These are phyloP conservation scores for Aureobasidium sp. DNA, from an alignment of 2,329 filamentous ascomycete species.

Conservation along the genomic window DNA sequence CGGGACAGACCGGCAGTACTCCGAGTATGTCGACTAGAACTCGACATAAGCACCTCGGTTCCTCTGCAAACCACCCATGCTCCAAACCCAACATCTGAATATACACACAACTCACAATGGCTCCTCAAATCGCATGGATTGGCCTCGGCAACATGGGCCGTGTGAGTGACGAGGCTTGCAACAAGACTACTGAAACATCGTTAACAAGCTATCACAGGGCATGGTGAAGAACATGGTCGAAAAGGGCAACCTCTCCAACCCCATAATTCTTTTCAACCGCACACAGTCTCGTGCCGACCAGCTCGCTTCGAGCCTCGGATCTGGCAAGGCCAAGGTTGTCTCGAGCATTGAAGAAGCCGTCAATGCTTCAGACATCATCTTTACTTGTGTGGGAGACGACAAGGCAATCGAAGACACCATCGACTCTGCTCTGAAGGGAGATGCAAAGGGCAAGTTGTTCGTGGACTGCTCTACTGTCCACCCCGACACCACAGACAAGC, in stretches of 20 bases:
- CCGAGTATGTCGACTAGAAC: background rate
- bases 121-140: conserved; percentile 62
- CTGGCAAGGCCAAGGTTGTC: conserved; percentile 57
- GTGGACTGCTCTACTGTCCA: conserved; percentile 85
- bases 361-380: conserved; percentile 66
- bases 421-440: conserved; percentile 45
- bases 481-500: conserved; percentile 66
- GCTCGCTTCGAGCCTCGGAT: conserved; percentile 53
- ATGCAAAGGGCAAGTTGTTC: conserved; percentile 64
- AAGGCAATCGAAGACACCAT: conserved; percentile 60
- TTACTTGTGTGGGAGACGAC: conserved; percentile 76
- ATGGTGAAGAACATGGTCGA: conserved; percentile 79
- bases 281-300: conserved; percentile 59
- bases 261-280: conserved; percentile 75
- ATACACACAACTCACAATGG: conserved; percentile 25
- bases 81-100: background rate
- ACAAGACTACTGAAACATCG: background rate
- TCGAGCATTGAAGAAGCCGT: conserved; percentile 60
- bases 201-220: conserved; percentile 44
- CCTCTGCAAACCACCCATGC: background rate
- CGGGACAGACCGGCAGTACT: background rate
- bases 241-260: conserved; percentile 64
- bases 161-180: conserved; percentile 35
- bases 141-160: conserved; percentile 85
- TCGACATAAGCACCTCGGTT: background rate